Percentiles rank a stretch among this genome's conserved stretches.
Conservation (phyloP, 106 monocot species). For the Dactylorhiza incarnata region DNA sequence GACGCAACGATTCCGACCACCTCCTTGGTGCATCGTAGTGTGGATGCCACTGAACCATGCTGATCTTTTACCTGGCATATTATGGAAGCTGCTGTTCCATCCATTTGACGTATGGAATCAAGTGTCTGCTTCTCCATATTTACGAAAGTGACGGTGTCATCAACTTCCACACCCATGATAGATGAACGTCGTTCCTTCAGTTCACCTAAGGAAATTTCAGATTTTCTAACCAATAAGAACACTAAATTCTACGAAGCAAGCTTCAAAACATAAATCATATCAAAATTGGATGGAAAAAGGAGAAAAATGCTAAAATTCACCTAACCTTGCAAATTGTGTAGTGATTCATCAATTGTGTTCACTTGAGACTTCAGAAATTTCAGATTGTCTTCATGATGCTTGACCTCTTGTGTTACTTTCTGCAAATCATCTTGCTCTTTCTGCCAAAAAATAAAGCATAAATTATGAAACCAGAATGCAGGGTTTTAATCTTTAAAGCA, state of each 20-base stretch:
- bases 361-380: slow-evolving; percentile 46
- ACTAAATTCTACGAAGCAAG: not conserved
- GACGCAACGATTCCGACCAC: slow-evolving; percentile 69
- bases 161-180: slow-evolving; percentile 19
- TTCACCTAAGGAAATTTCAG: slow-evolving; percentile 30
- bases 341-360: slow-evolving; percentile 31
- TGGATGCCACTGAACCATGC: slow-evolving; percentile 30
- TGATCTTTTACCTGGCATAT: slow-evolving; percentile 51
- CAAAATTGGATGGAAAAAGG: not conserved
- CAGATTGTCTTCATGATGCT: slow-evolving; percentile 69
- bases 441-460: slow-evolving; percentile 21
- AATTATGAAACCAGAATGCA: not conserved
- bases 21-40: slow-evolving; percentile 48
- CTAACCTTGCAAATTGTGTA: slow-evolving; percentile 39
- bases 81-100: slow-evolving; percentile 57
- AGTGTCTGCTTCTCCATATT: slow-evolving; percentile 40
- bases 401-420: slow-evolving; percentile 57
- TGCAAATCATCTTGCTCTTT: slow-evolving; percentile 49
- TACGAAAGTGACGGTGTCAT: slow-evolving; percentile 8
- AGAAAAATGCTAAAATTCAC: not conserved
- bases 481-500: not conserved
- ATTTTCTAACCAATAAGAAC: not conserved
- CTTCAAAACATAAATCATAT: not conserved
- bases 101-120: slow-evolving; percentile 42
- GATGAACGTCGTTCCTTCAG: slow-evolving; percentile 39